These are phyloP conservation scores for Magnaporthiopsis poae DNA, from an alignment of 2,329 filamentous ascomycete genomes.

Conservation along the genomic window DNA sequence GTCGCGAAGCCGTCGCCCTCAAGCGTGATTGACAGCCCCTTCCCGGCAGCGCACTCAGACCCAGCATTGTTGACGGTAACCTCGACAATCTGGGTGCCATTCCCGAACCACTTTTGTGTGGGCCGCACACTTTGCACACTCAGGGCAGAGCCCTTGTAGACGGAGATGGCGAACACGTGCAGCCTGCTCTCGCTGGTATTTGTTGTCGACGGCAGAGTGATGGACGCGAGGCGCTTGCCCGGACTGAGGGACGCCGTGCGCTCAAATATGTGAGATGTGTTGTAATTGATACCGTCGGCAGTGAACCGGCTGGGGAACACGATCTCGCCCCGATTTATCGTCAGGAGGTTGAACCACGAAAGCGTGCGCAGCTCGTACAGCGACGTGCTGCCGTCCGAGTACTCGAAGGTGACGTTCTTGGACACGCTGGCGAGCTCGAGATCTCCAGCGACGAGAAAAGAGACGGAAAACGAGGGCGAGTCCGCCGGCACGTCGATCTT, in stretches of 20 bases:
- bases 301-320: constrained; percentile 33
- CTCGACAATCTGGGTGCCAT: constrained; percentile 30
- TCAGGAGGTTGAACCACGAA: constrained; percentile 34
- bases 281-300: constrained; percentile 27
- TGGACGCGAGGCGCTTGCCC: constrained; percentile 26
- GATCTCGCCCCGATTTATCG: constrained; percentile 36
- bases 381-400: constrained; percentile 30
- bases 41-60: constrained; percentile 23
- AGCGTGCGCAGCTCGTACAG: constrained; percentile 32
- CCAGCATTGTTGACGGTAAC: constrained; percentile 28
- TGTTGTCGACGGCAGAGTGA: constrained; percentile 30
- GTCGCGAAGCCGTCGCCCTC: constrained; percentile 30
- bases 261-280: constrained; percentile 36
- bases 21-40: constrained; percentile 22
- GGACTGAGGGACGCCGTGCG: constrained; percentile 27
- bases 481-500: constrained; percentile 22
- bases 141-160: constrained; percentile 20
- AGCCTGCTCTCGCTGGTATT: constrained; percentile 22
- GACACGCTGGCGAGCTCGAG: constrained; percentile 26
- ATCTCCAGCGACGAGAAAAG: constrained; percentile 31
- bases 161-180: constrained; percentile 33
- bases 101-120: constrained; percentile 31
- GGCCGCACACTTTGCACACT: constrained; percentile 30
- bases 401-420: constrained; percentile 32
- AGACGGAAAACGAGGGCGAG: constrained; percentile 29